Conservation (phyloP, 1,284 basidiomycete genomes). For the Wolfiporia cocos region DNA sequence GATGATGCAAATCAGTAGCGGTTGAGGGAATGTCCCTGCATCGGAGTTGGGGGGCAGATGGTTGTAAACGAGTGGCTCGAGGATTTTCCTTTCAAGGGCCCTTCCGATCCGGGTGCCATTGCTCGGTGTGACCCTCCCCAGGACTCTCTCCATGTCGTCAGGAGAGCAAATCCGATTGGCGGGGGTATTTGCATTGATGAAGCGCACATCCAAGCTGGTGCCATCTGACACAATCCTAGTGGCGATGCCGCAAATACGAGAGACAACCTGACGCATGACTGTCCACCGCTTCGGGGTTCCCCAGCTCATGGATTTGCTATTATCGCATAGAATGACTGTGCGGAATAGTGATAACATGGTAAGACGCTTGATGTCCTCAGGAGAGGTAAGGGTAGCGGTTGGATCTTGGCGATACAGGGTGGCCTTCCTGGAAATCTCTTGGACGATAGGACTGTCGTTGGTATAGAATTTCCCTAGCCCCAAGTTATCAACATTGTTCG, state of each 20-base stretch:
- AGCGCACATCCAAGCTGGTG: constrained; percentile 5
- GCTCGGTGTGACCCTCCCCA: background rate
- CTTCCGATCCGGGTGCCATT: constrained; percentile 4
- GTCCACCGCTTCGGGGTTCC: background rate
- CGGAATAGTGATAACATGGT: constrained; percentile 3
- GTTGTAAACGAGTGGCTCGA: constrained; percentile 6
- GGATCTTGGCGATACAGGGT: constrained; percentile 1
- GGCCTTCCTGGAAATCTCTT: background rate
- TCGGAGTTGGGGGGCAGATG: background rate
- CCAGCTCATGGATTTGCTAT: constrained; percentile 7
- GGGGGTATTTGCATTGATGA: constrained; percentile 6
- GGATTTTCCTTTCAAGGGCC: constrained; percentile 1
- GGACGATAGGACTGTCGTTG: background rate
- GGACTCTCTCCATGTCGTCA: constrained; percentile 1
- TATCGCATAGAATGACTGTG: constrained; percentile 4
- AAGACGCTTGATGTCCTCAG: constrained; percentile 3
- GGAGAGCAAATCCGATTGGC: background rate
- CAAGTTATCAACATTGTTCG: background rate
- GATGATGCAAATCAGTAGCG: constrained; percentile 6
- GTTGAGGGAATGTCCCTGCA: constrained; percentile 2
- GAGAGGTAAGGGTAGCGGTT: background rate
- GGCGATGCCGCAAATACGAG: constrained; percentile 3
- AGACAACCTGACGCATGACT: constrained; percentile 5
- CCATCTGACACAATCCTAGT: constrained; percentile 9
- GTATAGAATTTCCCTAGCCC: background rate